Evolutionary conservation across 257 asterid genomes (phyloP), one percentile per base, ranked within the genome.

Genomic region (Petrea volubilis): DNA sequence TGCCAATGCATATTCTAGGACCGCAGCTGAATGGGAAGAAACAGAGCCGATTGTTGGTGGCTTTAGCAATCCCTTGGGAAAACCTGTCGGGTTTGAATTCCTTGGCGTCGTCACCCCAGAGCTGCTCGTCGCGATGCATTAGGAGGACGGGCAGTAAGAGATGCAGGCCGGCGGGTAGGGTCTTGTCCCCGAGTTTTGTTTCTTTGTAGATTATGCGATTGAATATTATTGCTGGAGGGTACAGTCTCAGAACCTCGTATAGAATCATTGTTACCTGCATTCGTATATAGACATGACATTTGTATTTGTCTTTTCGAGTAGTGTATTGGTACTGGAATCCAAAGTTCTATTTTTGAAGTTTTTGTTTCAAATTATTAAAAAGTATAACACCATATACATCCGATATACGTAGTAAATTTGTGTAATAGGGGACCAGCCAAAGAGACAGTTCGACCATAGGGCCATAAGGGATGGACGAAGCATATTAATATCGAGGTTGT

Each of bases 31-130:
- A 83, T 3, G 88, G 88, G 34, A 83, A 75, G 70, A 74, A 86
- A 1, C 73, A 74, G 5, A 76, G 73, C 18, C 40, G 73, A 15
- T 78, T 80, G 4, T 80, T 82, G 0, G 92, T 82, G 0, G 88
- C 90, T n/a, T 73, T 80, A 11, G 88, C 82, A 9, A 84, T 18
- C 43, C 92, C 90, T 40, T 76, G 29, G 6, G 78, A 49, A 59
- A 87, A 87, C 69, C 90, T 80, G 10, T 84, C 80, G 3, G 90
- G 92, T 2, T 78, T 87, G 79, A 87, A 87, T 49, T 83, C 84
- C 17, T 74, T 65, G 18, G 72, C 78, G 64, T 87, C 88, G 8
- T 75, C 81, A 0, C 88, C 88, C 93, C 93, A 87, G 0, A 82
- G 24, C 0, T 68, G 11, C 3, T 46, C 61, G 60, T 81, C 88